These are phyloP conservation scores for Leccinellum rugosiceps DNA, from an alignment of 768 basidiomycete species.

Conservation along the genomic window DNA sequence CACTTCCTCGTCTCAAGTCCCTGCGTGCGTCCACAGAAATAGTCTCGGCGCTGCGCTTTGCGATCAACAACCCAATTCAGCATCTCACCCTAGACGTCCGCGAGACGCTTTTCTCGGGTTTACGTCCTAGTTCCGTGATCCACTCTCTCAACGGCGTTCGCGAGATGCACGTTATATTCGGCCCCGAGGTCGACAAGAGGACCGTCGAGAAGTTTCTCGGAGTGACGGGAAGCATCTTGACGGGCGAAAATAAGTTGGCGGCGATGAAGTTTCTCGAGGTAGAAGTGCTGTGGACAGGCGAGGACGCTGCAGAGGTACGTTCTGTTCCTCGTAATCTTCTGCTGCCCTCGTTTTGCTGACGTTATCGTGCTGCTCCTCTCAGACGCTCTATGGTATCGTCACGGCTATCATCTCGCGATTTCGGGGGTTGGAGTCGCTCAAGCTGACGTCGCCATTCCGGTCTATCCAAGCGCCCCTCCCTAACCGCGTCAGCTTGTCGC, in stretches of 20 bases:
- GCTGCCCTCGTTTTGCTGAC: neutral
- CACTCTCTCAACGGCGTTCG: slow-evolving; percentile 27
- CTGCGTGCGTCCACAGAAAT: slow-evolving; percentile 28
- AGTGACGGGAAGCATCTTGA: slow-evolving; percentile 21
- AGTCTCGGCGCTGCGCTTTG: slow-evolving; percentile 16
- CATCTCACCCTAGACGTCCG: slow-evolving; percentile 24
- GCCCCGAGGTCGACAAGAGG: slow-evolving; percentile 31
- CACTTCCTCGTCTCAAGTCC: slow-evolving; percentile 26
- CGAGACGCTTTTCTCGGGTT: slow-evolving; percentile 28
- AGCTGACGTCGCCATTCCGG: slow-evolving; percentile 31
- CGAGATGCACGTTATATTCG: slow-evolving; percentile 29
- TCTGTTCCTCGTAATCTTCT: neutral
- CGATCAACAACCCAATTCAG: slow-evolving; percentile 16
- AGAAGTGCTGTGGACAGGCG: slow-evolving; percentile 26
- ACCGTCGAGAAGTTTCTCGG: slow-evolving; percentile 32
- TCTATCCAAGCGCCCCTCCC: slow-evolving; percentile 22
- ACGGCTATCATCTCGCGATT: slow-evolving; percentile 33
- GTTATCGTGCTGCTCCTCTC: neutral
- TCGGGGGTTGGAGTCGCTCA: slow-evolving; percentile 26
- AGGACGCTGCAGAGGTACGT: slow-evolving; percentile 29
- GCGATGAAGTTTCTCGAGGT: slow-evolving; percentile 25
- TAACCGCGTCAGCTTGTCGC: neutral
- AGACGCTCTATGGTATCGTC: slow-evolving; percentile 30
- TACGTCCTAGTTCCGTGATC: slow-evolving; percentile 27
- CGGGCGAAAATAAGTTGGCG: slow-evolving; percentile 7